A percentile compares a stretch with the other conserved stretches of the same genome.
These are phyloP conservation scores for Solanum boliviense DNA, from an alignment of 257 asterid genomes.

Conservation along the genomic window DNA sequence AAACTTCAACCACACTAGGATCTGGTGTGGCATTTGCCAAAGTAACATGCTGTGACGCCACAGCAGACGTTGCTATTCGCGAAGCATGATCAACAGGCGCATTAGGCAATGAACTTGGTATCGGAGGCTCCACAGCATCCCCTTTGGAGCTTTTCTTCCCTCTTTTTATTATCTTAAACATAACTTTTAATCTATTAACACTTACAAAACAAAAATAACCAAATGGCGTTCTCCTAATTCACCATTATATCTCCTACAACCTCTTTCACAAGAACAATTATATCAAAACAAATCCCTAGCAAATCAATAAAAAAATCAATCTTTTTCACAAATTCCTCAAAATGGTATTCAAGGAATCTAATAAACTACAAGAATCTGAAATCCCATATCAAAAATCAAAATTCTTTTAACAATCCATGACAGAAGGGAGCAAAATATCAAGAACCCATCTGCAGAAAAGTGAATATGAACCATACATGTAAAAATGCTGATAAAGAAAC, in stretches of 20 bases:
- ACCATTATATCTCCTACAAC: neutral
- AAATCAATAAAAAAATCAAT: neutral
- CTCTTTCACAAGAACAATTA: neutral
- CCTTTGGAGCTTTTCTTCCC: conserved; percentile 48
- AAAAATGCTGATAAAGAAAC: neutral
- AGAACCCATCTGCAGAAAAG: neutral
- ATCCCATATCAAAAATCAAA: neutral
- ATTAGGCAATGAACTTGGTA: conserved; percentile 11
- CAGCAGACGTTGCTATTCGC: conserved; percentile 14
- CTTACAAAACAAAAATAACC: neutral
- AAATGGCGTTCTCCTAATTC: neutral
- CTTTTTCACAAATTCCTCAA: neutral
- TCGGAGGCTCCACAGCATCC: conserved; percentile 43
- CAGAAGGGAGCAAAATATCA: neutral
- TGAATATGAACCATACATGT: neutral
- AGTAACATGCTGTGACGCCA: conserved; percentile 29
- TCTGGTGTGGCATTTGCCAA: conserved; percentile 40
- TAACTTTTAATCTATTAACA: neutral
- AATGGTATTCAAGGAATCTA: neutral
- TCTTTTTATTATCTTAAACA: conserved; percentile 58
- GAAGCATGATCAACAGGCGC: neutral
- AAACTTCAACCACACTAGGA: conserved; percentile 50
- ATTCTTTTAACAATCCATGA: neutral
- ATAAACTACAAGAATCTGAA: neutral
- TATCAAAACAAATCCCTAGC: neutral